Evolutionary conservation across 2,329 filamentous ascomycete genomes (phyloP).

Genomic region (Bertia moriformis): DNA sequence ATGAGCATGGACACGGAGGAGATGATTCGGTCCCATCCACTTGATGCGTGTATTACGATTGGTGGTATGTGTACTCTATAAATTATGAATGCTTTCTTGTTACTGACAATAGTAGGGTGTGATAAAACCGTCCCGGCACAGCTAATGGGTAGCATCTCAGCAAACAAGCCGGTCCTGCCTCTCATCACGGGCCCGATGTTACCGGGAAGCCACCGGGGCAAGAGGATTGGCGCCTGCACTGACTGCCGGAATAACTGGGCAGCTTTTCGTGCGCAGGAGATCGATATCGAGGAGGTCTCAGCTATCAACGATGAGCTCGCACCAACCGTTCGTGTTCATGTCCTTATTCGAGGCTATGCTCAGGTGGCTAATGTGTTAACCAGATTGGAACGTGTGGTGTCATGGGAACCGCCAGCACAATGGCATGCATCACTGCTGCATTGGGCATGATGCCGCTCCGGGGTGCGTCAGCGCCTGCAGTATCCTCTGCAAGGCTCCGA

Average conservation of each 20-base stretch:
- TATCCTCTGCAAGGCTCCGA: slow-evolving; percentile 31
- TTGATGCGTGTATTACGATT: slow-evolving; percentile 54
- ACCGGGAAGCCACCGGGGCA: slow-evolving; percentile 51
- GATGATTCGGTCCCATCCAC: slow-evolving; percentile 59
- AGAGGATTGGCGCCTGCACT: slow-evolving; percentile 57
- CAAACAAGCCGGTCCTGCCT: slow-evolving; percentile 57
- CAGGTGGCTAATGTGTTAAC: not conserved
- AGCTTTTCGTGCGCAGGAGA: slow-evolving; percentile 44
- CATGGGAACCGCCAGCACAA: slow-evolving; percentile 41
- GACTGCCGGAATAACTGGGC: slow-evolving; percentile 67
- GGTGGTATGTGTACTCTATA: slow-evolving; percentile 42
- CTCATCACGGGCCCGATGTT: slow-evolving; percentile 64
- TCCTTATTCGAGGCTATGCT: not conserved
- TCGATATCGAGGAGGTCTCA: slow-evolving; percentile 60
- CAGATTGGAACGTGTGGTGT: slow-evolving; percentile 34
- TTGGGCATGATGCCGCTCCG: slow-evolving; percentile 35
- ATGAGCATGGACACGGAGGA: slow-evolving; percentile 74
- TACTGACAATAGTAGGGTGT: slow-evolving; percentile 32
- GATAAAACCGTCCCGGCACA: slow-evolving; percentile 65
- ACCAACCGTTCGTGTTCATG: slow-evolving; percentile 49
- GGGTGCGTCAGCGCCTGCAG: slow-evolving; percentile 35
- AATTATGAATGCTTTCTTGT: no score
- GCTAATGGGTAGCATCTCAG: slow-evolving; percentile 62
- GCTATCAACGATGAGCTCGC: slow-evolving; percentile 60
- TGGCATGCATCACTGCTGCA: slow-evolving; percentile 35